Conservation (phyloP, 768 basidiomycete genomes). For the Mycena alexandri region DNA sequence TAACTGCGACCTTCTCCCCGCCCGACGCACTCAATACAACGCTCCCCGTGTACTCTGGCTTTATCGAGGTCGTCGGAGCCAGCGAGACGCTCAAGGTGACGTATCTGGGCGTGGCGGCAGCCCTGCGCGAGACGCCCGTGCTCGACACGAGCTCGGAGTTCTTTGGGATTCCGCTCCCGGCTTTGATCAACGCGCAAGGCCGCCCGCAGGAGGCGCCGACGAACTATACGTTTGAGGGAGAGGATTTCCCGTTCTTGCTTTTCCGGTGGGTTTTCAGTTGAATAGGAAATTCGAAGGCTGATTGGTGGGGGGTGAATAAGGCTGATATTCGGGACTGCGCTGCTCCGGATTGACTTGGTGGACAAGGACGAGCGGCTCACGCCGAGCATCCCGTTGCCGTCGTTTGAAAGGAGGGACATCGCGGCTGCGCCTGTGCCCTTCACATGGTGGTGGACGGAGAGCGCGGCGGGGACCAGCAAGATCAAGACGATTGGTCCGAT, state of each 20-base stretch:
- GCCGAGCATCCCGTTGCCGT: constrained; percentile 29
- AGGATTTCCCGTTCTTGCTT: constrained; percentile 46
- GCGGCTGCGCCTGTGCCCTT: background rate
- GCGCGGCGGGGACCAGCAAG: constrained; percentile 35
- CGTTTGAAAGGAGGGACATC: constrained; percentile 23
- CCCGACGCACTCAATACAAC: constrained; percentile 54
- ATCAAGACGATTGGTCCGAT: constrained; percentile 36
- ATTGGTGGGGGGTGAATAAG: constrained; percentile 6
- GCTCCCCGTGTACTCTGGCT: constrained; percentile 73
- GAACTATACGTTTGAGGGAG: constrained; percentile 50
- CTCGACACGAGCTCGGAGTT: constrained; percentile 52
- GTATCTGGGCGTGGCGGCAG: constrained; percentile 60
- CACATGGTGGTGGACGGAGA: constrained; percentile 20
- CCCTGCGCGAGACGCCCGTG: constrained; percentile 49
- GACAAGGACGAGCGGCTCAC: constrained; percentile 41
- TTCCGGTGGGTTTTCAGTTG: constrained; percentile 29
- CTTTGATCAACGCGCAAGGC: constrained; percentile 46
- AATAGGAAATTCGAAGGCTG: constrained; percentile 33
- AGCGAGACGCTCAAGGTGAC: constrained; percentile 56
- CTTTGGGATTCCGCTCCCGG: constrained; percentile 50
- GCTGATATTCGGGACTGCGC: constrained; percentile 47
- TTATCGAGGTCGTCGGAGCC: constrained; percentile 59
- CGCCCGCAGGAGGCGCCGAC: constrained; percentile 44
- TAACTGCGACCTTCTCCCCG: constrained; percentile 54
- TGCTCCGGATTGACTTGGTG: constrained; percentile 50